Evolutionary conservation across 2,329 filamentous ascomycete species (phyloP).

Genomic region (Botrytis galanthina): DNA sequence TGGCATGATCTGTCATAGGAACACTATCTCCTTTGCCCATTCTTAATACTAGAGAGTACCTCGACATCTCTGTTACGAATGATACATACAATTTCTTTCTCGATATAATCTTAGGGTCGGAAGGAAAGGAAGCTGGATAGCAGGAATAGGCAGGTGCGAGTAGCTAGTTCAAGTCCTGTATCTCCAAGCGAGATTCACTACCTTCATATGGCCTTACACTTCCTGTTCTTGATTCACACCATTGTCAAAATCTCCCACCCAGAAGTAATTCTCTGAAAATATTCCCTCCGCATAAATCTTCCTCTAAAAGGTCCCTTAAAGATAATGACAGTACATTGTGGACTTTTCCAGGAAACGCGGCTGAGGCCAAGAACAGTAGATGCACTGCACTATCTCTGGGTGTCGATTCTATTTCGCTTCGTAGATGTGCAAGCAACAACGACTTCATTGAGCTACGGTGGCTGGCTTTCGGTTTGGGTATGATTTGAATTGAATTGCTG

Average conservation of each 20-base stretch:
- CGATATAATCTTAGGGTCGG: not conserved
- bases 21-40: not conserved
- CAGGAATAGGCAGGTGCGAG: not conserved
- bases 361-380: not conserved
- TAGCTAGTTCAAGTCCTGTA: not conserved
- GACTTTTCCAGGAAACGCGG: not conserved
- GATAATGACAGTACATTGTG: rapidly evolving
- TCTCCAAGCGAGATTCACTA: not conserved
- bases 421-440: no score
- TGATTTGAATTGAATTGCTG: no score
- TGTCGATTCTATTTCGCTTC: no score
- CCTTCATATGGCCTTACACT: not conserved
- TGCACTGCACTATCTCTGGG: no score
- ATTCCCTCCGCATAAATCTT: rapidly evolving
- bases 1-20: no score
- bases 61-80: not conserved
- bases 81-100: not conserved
- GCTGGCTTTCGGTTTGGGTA: no score
- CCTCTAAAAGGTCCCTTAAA: rapidly evolving
- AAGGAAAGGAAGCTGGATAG: not conserved
- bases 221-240: not conserved
- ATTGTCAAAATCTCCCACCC: rapidly evolving
- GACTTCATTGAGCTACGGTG: no score
- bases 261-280: rapidly evolving
- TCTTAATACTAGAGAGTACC: no score